Base-by-base conservation (phyloP, 768 basidiomycete genomes). In the Roridomyces roridus region DNA sequence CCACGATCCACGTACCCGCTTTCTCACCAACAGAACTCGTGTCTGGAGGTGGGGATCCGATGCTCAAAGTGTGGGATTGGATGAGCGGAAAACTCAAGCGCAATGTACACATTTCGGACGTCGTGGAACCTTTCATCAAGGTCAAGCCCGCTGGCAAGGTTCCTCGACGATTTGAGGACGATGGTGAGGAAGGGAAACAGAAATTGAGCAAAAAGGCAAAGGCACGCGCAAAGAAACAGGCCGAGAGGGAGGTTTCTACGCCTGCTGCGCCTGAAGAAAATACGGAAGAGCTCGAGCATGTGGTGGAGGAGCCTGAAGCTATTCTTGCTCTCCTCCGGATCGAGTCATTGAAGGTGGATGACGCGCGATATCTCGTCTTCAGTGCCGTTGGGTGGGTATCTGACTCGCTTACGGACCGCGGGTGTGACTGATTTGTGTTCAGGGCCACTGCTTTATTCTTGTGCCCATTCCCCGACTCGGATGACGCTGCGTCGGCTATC, bases 41-140 rank as follows among this genome's bases (percentile, higher is more conserved):
- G 9, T 95, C 94, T 0, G 96, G 92, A 6, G 96, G 96, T 11
- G 96, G 96, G 0, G 96, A 98, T 64, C 75, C 82, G 0, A 73
- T 79, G 50, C 69, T 96, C 18, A 89, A 88, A 65, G 57, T 93
- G 8, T 96, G 92, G 92, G 82, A 92, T 59, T 92, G 89, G 87
- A 81, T 86, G 71, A 75, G 76, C 0, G 95, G 94, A 0, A 62
- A 64, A 31, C 67, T 84, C 34, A 70, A 80, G 31, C 74, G 76
- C 26, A 80, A 85, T 35, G 73, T 96, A 10, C 64, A 70, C 5
- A 75, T 96, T 18, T 70, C 72, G 54, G 70, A 77, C 7, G 65
- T 67, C 0, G 78, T 86, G 15, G 76, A 80, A 51, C 82, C 80
- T 0, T 86, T 79, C 55, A 75, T 87, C 34, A 78, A 70, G 35